Base-by-base conservation (phyloP, 768 basidiomycete genomes). In the Pholiota molesta region DNA sequence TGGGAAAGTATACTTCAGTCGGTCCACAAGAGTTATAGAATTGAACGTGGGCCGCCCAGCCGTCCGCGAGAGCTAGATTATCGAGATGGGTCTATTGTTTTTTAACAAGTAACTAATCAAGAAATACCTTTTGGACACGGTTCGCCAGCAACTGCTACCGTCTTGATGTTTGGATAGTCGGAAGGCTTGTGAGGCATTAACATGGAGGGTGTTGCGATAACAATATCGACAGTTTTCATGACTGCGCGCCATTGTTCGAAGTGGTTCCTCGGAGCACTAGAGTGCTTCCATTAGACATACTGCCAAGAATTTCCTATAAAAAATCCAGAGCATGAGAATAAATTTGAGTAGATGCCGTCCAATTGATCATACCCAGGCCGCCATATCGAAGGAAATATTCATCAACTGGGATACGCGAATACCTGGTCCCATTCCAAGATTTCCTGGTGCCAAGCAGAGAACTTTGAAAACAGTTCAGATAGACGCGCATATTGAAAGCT, bases 331-430 rank as follows among this genome's bases (percentile, higher is more conserved):
- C 64, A 54, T 65, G 55, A 63, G 76, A 74, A 55, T 66, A 66
- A 73, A 77, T 17, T 40, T 42, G 52, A 49, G 33, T 42, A 45
- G 21, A 44, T 33, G 23, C 40, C 17, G 53, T 53, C 31, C 35
- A 61, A 57, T 58, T 33, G 17, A 49, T 21, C 65, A 63, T 62
- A 75, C 84, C 87, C 87, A 88, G 19, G 84, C 85, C 45, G 83
- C 84, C 85, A 88, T 87, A 65, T 88, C 87, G 67, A 87, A 88
- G 4, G 86, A 82, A 47, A 88, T 81, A 63, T 87, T 87, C 72
- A 88, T 78, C 23, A 87, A 73, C 65, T 87, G 86, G 8, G 85
- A 79, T 21, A 87, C 84, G 11, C 83, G 79, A 31, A 79, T 66
- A 13, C 86, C 85, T 1, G 84, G 83, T n/a, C 70, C 62, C 83